A percentile compares a stretch with the other conserved stretches of the same genome.
Evolutionary conservation across 2,329 filamentous ascomycete genomes (phyloP).

Genomic region (Escovopsis sp.): DNA sequence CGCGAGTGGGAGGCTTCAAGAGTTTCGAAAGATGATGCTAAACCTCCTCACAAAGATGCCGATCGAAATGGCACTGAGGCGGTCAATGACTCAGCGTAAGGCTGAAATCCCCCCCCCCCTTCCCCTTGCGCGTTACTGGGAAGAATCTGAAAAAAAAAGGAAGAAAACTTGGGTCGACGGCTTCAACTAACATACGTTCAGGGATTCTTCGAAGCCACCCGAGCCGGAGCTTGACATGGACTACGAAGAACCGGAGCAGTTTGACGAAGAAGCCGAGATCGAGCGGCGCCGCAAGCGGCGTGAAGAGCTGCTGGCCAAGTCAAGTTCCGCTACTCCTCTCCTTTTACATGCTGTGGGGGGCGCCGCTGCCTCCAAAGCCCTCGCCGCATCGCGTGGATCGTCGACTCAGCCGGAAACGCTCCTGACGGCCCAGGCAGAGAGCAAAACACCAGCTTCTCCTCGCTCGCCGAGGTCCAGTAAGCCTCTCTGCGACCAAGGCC

Average conservation of each 20-base stretch:
- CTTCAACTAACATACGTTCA: slow-evolving; percentile 7
- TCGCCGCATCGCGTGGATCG: slow-evolving; percentile 36
- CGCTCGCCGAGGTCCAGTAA: slow-evolving; percentile 36
- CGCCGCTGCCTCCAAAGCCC: slow-evolving; percentile 40
- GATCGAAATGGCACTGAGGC: not conserved
- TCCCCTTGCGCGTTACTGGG: no score
- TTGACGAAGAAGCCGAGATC: slow-evolving; percentile 72
- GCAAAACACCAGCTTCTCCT: slow-evolving; percentile 29
- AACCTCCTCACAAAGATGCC: slow-evolving; percentile 45
- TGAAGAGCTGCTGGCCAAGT: slow-evolving; percentile 74
- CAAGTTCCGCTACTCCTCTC: slow-evolving; percentile 58
- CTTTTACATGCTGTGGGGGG: slow-evolving; percentile 60
- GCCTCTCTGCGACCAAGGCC: slow-evolving; percentile 7
- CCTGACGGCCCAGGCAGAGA: slow-evolving; percentile 14
- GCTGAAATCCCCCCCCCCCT: not conserved
- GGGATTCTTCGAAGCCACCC: slow-evolving; percentile 7
- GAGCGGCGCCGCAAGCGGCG: slow-evolving; percentile 73
- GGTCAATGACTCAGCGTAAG: slow-evolving; percentile 1
- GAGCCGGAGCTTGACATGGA: slow-evolving; percentile 26
- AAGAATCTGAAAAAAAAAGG: not conserved
- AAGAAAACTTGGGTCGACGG: not conserved
- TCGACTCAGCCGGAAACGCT: slow-evolving; percentile 31
- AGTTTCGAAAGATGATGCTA: slow-evolving; percentile 49
- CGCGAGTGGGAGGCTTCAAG: slow-evolving; percentile 43
- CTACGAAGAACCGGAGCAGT: slow-evolving; percentile 39